Conservation (phyloP, 2,329 filamentous ascomycete genomes). For the Scedosporium minutisporum region DNA sequence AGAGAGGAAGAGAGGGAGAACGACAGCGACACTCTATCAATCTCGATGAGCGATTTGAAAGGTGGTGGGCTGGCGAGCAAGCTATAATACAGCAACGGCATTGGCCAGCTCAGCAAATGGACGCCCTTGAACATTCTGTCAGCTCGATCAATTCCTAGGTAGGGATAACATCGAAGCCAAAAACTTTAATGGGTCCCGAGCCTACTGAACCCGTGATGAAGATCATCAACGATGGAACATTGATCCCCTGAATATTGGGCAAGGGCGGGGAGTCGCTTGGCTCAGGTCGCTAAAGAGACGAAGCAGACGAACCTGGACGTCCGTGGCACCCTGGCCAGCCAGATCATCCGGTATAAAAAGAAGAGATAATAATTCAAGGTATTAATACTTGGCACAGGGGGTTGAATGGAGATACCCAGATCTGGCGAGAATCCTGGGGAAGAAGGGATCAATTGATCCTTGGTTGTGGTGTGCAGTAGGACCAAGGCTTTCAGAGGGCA, state of each 20-base stretch:
- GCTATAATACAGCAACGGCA: background rate
- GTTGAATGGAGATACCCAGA: background rate
- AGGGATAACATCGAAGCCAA: background rate
- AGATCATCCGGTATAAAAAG: background rate
- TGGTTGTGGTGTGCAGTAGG: background rate
- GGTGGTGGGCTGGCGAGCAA: background rate
- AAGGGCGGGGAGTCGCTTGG: background rate
- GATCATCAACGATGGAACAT: background rate
- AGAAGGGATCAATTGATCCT: background rate
- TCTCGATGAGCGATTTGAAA: background rate
- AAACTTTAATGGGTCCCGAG: background rate
- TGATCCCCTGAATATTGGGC: background rate
- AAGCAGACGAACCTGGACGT: background rate
- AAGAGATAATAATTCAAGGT: background rate
- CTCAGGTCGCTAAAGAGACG: too few species aligned
- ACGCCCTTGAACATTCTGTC: background rate
- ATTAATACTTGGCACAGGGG: background rate
- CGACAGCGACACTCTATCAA: background rate
- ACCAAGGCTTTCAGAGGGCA: background rate
- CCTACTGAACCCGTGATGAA: background rate
- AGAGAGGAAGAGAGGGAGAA: background rate
- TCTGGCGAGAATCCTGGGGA: background rate
- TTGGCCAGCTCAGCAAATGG: background rate
- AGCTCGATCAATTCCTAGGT: background rate
- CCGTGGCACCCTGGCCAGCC: background rate